Base-by-base conservation (phyloP, 345 rosid species). In the Brassica cretica region DNA sequence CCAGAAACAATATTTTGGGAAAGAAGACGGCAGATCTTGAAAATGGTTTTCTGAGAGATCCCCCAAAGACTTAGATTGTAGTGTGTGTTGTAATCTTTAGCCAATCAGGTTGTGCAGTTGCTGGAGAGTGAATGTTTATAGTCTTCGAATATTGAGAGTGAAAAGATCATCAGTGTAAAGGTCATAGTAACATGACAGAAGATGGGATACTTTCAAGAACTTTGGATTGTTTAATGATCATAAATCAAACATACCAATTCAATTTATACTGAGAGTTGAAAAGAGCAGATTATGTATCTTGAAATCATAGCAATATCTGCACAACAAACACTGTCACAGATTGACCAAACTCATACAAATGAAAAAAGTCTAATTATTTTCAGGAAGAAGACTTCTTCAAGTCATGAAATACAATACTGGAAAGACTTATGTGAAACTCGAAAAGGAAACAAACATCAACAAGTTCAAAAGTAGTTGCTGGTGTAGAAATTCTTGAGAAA, bases 81-180 rank as follows among this genome's bases (percentile, higher is more conserved):
- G 24, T 78, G 78, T 78, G 41, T 78, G 78, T 78, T 73, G 78
- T 73, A 78, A 73, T 67, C 59, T 73, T 60, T 78, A 73, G 82
- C 74, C 74, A 60, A 29, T 66, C 70, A 78, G 77, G 56, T 72
- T 72, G 69, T 6, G 46, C 68, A 79, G 70, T 68, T 68, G 62
- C 10, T 51, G 63, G 71, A 62, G 66, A 73, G 70, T 72, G 71
- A 79, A 37, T 79, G 78, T 73, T 68, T 73, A 68, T 79, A 79
- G 61, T 68, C 51, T 68, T 68, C 68, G 66, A 79, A 73, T 68
- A 68, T 68, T 74, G 75, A 68, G 37, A 62, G 24, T 21, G 24
- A 21, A 21, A 21, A 21, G 24, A 21, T 72, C 56, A 67, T 33
- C 76, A 66, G 72, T 72, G 55, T 72, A 65, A 71, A 21, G 72